Conservation (phyloP, 306 rosid genomes). For the Quercus parvula region DNA sequence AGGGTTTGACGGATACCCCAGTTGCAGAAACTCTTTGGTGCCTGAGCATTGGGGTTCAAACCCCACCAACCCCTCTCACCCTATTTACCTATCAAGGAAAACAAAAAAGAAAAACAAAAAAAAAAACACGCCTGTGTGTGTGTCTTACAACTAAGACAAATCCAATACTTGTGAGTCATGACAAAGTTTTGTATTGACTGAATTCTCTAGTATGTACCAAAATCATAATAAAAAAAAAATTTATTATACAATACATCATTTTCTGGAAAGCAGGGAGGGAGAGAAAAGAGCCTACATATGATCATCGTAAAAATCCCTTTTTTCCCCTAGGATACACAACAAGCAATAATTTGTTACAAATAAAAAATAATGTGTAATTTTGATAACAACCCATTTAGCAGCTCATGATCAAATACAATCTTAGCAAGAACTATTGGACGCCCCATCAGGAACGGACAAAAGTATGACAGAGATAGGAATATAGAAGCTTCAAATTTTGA, state of each 20-base stretch:
- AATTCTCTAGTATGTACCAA: not conserved
- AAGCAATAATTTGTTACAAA: not conserved
- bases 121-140: not conserved
- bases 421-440: not conserved
- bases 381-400: not conserved
- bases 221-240: not conserved
- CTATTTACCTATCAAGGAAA: too few species aligned
- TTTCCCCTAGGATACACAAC: not conserved
- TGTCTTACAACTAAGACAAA: not conserved
- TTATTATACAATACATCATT: not conserved
- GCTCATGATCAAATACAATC: not conserved
- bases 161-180: not conserved
- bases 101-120: too few species aligned
- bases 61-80: too few species aligned
- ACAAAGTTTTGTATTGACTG: not conserved
- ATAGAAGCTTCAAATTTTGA: not conserved
- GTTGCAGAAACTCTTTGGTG: too few species aligned
- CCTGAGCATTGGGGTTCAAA: too few species aligned
- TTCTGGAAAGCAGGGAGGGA: not conserved
- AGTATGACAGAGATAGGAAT: not conserved
- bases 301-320: not conserved
- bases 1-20: too few species aligned
- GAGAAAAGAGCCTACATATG: not conserved
- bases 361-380: not conserved
- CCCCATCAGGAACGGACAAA: not conserved